Evolutionary conservation across 164 flowering plant genomes (phyloP), one percentile per base, ranked within the genome.

Genomic region (Taxillus chinensis): DNA sequence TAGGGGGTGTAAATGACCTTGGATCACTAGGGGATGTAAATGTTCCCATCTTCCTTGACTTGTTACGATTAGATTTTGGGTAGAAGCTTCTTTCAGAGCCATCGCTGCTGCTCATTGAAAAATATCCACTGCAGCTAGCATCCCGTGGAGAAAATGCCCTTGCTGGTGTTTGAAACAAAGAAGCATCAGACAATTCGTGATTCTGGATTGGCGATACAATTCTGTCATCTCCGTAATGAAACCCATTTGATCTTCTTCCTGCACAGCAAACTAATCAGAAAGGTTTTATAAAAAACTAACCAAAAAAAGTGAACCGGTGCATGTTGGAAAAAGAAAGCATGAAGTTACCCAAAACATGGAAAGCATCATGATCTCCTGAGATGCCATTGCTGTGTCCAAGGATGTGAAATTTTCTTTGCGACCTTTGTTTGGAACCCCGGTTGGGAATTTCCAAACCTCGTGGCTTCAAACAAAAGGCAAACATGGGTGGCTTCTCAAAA

Each of bases 381-480:
- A 69, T 16, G 6, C 66, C 61, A 72, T 76, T 74, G 67, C 54
- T 73, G 41, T 82, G 82, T 16, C 81, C 84, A 61, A 80, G 67
- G 55, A 79, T 76, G 9, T 81, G 60, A n/a, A 83, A 39, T 67
- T 66, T 89, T 77, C 73, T 87, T 2, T 91, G 97, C 4, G 96
- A 78, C 67, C 97, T 76, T 45, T 89, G 96, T 71, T 89, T 95
- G 45, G 96, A 81, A 7, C 85, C 87, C 71, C 74, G 91, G 78
- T 85, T 87, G 15, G 83, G 85, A 51, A 85, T 77, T 71, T 91
- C 97, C 76, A 95, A 74, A n/a, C 99, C 99, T 45, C 96, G 85
- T 10, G 99, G 97, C 67, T 82, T 85, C 78, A 89, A 66, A 77
- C 99, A 95, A 73, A 95, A 95, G 57, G 99, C 96, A 82, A 82